Evolutionary conservation across 495 filamentous ascomycete genomes (phyloP).

Genomic region (Aspergillus wentii): DNA sequence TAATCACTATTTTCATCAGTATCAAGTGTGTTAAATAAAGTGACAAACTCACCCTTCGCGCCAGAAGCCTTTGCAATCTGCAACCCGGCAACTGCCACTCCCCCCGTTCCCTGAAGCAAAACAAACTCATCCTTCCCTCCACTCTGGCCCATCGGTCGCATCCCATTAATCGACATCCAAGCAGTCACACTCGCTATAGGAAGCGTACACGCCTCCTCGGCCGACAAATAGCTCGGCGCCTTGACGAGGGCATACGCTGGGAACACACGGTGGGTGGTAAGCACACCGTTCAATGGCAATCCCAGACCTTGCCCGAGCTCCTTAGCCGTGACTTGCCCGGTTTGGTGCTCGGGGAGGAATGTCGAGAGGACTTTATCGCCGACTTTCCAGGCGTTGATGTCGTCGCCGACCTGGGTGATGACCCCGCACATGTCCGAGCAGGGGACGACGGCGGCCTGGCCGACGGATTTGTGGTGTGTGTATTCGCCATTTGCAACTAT

Average conservation of each 20-base stretch:
- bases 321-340: conserved; percentile 49
- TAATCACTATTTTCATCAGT: conserved; percentile 45
- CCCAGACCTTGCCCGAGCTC: conserved; percentile 55
- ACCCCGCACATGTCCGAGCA: conserved; percentile 73
- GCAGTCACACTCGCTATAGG: conserved; percentile 69
- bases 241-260: conserved; percentile 60
- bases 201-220: conserved; percentile 60
- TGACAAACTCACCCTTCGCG: conserved; percentile 43
- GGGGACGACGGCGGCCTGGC: conserved; percentile 52
- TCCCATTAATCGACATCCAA: conserved; percentile 78
- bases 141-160: conserved; percentile 50
- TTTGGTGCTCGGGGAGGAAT: conserved; percentile 70
- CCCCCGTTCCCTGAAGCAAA: conserved; percentile 74
- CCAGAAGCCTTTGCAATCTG: conserved; percentile 81
- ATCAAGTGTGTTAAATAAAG: neutral
- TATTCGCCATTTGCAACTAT: conserved; percentile 52
- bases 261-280: conserved; percentile 66
- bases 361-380: conserved; percentile 72
- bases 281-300: conserved; percentile 59
- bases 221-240: conserved; percentile 57
- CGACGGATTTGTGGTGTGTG: conserved; percentile 45
- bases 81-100: conserved; percentile 70
- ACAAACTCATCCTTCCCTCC: conserved; percentile 62
- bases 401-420: conserved; percentile 58
- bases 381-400: conserved; percentile 57